A percentile compares a stretch with the other conserved stretches of the same genome.
These are phyloP conservation scores for Theileria sp. DNA, from an alignment of 169 alveolate species.

Conservation along the genomic window DNA sequence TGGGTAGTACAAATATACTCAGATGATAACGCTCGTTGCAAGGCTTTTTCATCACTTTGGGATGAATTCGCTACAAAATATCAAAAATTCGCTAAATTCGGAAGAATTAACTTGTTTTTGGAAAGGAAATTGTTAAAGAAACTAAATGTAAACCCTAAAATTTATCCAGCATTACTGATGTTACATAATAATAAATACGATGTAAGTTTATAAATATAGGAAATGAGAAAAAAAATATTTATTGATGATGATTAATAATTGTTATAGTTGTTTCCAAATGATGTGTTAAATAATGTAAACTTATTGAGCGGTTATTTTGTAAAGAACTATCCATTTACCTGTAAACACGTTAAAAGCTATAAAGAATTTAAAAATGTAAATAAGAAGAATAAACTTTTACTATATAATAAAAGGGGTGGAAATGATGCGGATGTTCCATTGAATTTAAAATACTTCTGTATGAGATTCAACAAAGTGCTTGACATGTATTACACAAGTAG, in stretches of 20 bases:
- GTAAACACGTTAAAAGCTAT: not conserved
- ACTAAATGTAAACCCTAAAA: conserved; percentile 40
- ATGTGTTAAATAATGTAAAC: not conserved
- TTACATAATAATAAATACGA: conserved; percentile 41
- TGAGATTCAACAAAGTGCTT: not conserved
- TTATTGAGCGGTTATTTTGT: conserved; percentile 1
- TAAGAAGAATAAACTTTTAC: not conserved
- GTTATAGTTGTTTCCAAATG: conserved; percentile 12
- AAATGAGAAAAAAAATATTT: no score
- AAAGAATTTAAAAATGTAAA: not conserved
- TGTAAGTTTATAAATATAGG: conserved; percentile 1
- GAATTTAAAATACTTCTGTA: not conserved
- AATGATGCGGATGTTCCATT: not conserved
- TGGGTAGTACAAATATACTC: conserved; percentile 66
- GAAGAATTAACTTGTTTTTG: conserved; percentile 43
- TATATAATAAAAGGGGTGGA: conserved; percentile 1
- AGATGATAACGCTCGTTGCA: conserved; percentile 44
- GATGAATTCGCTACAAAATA: conserved; percentile 45
- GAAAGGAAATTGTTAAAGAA: conserved; percentile 20
- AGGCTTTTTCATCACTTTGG: conserved; percentile 49
- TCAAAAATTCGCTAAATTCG: conserved; percentile 42
- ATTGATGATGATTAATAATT: not conserved
- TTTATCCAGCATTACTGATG: conserved; percentile 58
- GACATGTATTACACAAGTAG: conserved; percentile 1
- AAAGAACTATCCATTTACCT: conserved; percentile 5